Base-by-base conservation (phyloP, 2,329 filamentous ascomycete species). In the Paracoccidioides lutzii region DNA sequence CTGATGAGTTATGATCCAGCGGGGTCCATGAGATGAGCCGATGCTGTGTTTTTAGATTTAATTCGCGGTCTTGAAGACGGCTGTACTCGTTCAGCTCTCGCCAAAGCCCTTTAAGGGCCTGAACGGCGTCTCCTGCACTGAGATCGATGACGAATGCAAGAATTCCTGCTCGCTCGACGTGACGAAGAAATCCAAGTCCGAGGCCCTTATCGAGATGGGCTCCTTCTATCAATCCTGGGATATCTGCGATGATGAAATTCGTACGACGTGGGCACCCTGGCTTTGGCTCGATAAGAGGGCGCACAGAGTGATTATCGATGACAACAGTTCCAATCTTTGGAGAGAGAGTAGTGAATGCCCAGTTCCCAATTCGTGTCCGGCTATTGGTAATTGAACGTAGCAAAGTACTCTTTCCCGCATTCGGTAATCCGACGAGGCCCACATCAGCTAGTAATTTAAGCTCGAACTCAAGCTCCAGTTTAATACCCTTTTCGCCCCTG, bases 311-410 rank as follows among this genome's bases (percentile, higher is more conserved):
- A 67, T 90, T 82, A 69, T 98, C 93, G 9, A 98, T 80, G 12
- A 97, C 85, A 5, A 98, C 89, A 0, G 93, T 98, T 52, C 93
- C 93, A 55, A 98, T 94, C 63, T 95, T 96, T 2, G 93, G 93
- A 62, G 90, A 85, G 7, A 98, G 77, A 0, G 93, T 98, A 3
- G 93, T 98, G 69, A 98, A 98, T 8, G 90, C 91, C 93, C 93
- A 98, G 68, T 87, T 84, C 43, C 93, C 93, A 4, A 98, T 83
- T 42, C 93, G 82, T 1, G 93, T 88, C 58, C 90, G 85, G 67
- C 88, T 94, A 69, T 90, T 90, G 64, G 85, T 95, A 63, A 98
- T 75, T 3, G 90, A 85, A 15, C 93, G 84, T 14, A 97, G 79
- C 1, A 98, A 78, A 0, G 93, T 97, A 67, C 88, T 94, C 73